phyloP scores from a whole-genome alignment of 352 stramenopile species.

The Pythium oligandrum region DNA sequence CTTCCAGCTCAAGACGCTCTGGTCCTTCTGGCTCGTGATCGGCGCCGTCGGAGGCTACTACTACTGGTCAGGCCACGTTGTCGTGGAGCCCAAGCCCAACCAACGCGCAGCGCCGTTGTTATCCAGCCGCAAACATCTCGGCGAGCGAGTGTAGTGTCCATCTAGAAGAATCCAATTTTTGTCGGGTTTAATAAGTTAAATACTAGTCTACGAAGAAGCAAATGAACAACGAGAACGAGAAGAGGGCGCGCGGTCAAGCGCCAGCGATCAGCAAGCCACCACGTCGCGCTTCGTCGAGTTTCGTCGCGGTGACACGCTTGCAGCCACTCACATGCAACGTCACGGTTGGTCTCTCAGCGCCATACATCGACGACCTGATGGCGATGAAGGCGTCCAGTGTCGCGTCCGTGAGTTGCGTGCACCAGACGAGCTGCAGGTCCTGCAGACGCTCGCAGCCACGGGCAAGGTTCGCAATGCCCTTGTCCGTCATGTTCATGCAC shows the following conservation, averaged over 20 bases:
- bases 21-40: constrained; percentile 37
- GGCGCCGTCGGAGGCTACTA: constrained; percentile 25
- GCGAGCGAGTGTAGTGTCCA: no score
- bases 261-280: constrained; percentile 15
- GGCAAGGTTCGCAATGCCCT: constrained; percentile 64
- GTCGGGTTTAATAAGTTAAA: constrained; percentile 20
- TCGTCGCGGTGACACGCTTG: constrained; percentile 39
- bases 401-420: constrained; percentile 75
- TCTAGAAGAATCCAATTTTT: no score
- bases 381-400: constrained; percentile 51
- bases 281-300: constrained; percentile 6
- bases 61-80: constrained; percentile 47
- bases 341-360: constrained; percentile 7
- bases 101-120: no score
- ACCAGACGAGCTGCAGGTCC: constrained; percentile 76
- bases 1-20: constrained; percentile 31
- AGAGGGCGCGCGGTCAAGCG: constrained; percentile 8
- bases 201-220: not conserved
- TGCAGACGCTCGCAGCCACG: constrained; percentile 52
- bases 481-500: constrained; percentile 89
- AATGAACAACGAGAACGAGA: no score
- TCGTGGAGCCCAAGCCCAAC: constrained; percentile 9
- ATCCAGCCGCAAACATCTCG: no score
- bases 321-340: constrained; percentile 65
- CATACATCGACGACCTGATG: not conserved